A percentile compares a stretch with the other conserved stretches of the same genome.
These are phyloP conservation scores for Cucurbita maxima DNA, from an alignment of 306 rosid species.

Conservation along the genomic window DNA sequence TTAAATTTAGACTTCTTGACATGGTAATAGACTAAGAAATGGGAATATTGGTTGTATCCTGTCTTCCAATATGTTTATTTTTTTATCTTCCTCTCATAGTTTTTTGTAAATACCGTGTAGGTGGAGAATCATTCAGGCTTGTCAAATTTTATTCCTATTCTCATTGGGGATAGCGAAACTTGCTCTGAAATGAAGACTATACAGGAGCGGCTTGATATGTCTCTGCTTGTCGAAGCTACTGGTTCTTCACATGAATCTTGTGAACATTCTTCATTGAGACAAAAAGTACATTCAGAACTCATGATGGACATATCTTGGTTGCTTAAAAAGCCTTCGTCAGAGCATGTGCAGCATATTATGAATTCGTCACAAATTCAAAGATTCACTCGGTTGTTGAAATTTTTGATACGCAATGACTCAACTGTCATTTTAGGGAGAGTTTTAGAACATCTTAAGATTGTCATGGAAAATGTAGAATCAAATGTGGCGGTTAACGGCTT, in stretches of 20 bases:
- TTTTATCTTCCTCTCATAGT: not conserved
- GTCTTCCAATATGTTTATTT: not conserved
- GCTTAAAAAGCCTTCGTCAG: conserved; percentile 58
- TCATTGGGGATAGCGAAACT: conserved; percentile 61
- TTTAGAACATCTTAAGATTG: conserved; percentile 32
- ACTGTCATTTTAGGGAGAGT: conserved; percentile 54
- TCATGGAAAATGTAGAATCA: conserved; percentile 26
- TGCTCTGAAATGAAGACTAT: conserved; percentile 64
- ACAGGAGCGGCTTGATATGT: conserved; percentile 35
- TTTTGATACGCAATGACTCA: conserved; percentile 48
- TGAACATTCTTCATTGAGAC: conserved; percentile 36
- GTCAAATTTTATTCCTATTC: conserved; percentile 80
- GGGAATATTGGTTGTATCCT: not conserved
- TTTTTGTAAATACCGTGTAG: conserved; percentile 17
- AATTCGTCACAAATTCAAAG: conserved; percentile 57
- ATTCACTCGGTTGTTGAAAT: conserved; percentile 50
- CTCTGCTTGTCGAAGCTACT: conserved; percentile 25
- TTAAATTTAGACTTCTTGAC: not conserved
- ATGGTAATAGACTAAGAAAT: not conserved
- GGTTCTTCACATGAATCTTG: conserved; percentile 37
- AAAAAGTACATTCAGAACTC: conserved; percentile 40
- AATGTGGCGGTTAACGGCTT: conserved; percentile 12
- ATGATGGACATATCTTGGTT: conserved; percentile 84
- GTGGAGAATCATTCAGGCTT: conserved; percentile 94
- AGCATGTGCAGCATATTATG: conserved; percentile 31